Evolutionary conservation across 352 stramenopile genomes (phyloP).

Genomic region (Pythium guiyangense): DNA sequence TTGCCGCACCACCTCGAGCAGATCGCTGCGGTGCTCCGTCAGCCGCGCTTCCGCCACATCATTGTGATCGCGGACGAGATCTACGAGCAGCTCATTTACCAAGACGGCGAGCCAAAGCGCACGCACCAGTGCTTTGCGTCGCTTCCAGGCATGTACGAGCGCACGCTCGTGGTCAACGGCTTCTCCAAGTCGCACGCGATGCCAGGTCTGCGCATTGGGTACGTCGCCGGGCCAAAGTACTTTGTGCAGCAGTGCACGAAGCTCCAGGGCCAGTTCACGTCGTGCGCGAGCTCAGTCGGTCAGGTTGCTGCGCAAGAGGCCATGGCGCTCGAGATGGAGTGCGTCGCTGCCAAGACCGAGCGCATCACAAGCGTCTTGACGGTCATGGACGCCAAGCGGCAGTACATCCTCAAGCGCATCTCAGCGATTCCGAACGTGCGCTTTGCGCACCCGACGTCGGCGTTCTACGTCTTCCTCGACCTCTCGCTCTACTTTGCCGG

Average conservation of each 20-base stretch:
- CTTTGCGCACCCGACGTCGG: conserved; percentile 86
- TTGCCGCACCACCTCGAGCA: conserved; percentile 41
- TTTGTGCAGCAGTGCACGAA: conserved; percentile 88
- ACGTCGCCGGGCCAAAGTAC: conserved; percentile 76
- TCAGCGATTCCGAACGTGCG: conserved; percentile 76
- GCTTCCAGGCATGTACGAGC: conserved; percentile 84
- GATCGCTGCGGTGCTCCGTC: conserved; percentile 52
- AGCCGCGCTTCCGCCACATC: conserved; percentile 70
- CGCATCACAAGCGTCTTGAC: conserved; percentile 48
- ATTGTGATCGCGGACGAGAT: conserved; percentile 94
- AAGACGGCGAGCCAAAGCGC: conserved; percentile 48
- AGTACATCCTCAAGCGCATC: conserved; percentile 87
- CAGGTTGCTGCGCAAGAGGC: conserved; percentile 91
- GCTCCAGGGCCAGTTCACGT: conserved; percentile 95
- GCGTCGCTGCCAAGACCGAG: conserved; percentile 33
- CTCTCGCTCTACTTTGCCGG: conserved; percentile 78
- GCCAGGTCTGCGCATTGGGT: conserved; percentile 94
- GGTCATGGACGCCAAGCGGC: conserved; percentile 82
- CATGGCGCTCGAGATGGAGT: conserved; percentile 81
- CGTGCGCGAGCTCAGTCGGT: conserved; percentile 90
- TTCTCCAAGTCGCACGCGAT: conserved; percentile 97
- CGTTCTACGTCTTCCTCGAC: conserved; percentile 96
- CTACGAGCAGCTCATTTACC: conserved; percentile 95
- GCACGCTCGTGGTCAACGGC: conserved; percentile 94
- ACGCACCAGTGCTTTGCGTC: conserved; percentile 68